A percentile compares a stretch with the other conserved stretches of the same genome.
phyloP scores from a whole-genome alignment of 2,329 filamentous ascomycete genomes.

The Monilinia aucupariae region DNA sequence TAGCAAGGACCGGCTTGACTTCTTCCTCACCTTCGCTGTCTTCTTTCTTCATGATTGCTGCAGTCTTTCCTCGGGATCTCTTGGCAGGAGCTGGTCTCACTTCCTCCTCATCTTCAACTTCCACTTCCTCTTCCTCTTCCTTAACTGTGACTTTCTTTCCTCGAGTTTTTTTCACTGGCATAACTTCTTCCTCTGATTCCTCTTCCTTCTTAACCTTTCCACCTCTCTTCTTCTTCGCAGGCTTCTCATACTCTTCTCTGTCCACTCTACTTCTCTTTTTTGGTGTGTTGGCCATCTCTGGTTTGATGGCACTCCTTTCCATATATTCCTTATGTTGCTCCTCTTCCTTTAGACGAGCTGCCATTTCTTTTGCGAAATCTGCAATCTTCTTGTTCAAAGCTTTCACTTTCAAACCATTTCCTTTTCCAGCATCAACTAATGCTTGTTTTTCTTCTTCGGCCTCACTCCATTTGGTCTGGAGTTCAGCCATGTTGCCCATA shows the following conservation, averaged over 20 bases:
- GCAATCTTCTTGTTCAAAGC: constrained; percentile 31
- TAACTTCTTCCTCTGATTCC: constrained; percentile 17
- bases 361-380: constrained; percentile 1
- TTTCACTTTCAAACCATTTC: constrained; percentile 27
- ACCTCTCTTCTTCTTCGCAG: constrained; percentile 7
- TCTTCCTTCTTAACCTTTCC: constrained; percentile 15
- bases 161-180: constrained; percentile 33
- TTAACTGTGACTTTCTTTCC: constrained; percentile 2
- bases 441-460: not conserved
- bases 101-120: not conserved
- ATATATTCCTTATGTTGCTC: not conserved
- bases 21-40: not conserved
- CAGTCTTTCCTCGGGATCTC: constrained; percentile 25
- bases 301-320: not conserved
- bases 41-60: constrained; percentile 26
- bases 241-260: constrained; percentile 13
- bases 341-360: constrained; percentile 1
- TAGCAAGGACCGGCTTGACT: constrained; percentile 31
- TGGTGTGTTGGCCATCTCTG: constrained; percentile 15
- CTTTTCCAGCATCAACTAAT: constrained; percentile 12
- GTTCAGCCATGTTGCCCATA: constrained; percentile 19
- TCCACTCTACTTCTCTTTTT: constrained; percentile 23
- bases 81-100: not conserved
- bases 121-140: constrained; percentile 15
- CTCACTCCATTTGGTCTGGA: constrained; percentile 20